Evolutionary conservation across 441 rosid genomes (phyloP).

Genomic region (Adansonia grandidieri): DNA sequence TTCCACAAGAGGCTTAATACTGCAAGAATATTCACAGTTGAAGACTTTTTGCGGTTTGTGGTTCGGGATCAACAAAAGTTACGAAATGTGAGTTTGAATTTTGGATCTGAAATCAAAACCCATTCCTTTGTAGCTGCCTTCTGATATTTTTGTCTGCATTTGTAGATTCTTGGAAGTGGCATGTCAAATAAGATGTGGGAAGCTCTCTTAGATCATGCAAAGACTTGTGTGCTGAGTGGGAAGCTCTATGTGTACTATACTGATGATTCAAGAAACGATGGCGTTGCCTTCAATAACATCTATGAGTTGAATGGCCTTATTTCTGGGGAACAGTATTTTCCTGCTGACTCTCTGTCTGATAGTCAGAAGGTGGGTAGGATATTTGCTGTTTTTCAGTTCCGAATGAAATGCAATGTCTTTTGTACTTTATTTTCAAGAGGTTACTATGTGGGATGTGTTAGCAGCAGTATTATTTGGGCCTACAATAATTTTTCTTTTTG

Average conservation of each 20-base stretch:
- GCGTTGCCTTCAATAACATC: slow-evolving; percentile 85
- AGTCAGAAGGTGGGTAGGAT: slow-evolving; percentile 79
- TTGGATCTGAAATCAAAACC: slow-evolving; percentile 23
- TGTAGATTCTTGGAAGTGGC: slow-evolving; percentile 96
- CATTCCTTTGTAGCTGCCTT: slow-evolving; percentile 25
- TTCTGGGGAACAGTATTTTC: slow-evolving; percentile 77
- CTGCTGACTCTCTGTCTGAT: slow-evolving; percentile 80
- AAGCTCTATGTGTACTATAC: slow-evolving; percentile 84
- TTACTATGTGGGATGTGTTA: background rate
- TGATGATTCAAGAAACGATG: slow-evolving; percentile 79
- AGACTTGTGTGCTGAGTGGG: slow-evolving; percentile 83
- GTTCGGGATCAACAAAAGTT: slow-evolving; percentile 74
- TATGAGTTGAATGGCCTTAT: slow-evolving; percentile 86
- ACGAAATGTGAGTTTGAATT: slow-evolving; percentile 65
- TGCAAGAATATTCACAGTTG: slow-evolving; percentile 57
- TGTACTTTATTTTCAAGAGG: background rate
- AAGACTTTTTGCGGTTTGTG: slow-evolving; percentile 77
- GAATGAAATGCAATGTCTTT: background rate
- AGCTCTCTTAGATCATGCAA: slow-evolving; percentile 89
- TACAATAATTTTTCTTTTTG: background rate
- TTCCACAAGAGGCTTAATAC: slow-evolving; percentile 83
- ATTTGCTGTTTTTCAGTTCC: background rate
- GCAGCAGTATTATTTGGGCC: background rate
- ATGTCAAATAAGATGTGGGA: slow-evolving; percentile 99
- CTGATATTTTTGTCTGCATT: slow-evolving; percentile 34